phyloP scores from a whole-genome alignment of 2,329 filamentous ascomycete species.

The Escovopsis sp. region DNA sequence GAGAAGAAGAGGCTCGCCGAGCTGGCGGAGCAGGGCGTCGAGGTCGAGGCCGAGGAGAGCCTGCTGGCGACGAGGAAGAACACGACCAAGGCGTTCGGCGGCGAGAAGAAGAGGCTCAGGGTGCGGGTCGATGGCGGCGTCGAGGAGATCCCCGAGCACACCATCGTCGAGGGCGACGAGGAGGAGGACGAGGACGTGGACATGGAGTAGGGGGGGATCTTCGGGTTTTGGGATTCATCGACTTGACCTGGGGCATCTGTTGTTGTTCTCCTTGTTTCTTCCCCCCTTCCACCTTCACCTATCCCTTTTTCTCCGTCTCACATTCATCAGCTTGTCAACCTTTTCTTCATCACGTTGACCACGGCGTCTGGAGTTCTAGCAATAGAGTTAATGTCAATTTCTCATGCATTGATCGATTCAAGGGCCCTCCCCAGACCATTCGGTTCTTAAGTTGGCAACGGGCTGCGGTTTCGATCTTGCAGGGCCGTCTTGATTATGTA shows the following conservation, averaged over 20 bases:
- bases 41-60: conserved; percentile 28
- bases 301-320: background rate
- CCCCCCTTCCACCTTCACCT: no score
- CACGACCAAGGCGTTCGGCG: conserved; percentile 26
- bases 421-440: background rate
- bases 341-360: background rate
- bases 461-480: no score
- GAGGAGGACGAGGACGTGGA: conserved; percentile 13
- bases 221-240: no score
- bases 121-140: conserved; percentile 23
- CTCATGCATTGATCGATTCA: background rate
- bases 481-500: no score
- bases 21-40: conserved; percentile 34
- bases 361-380: conserved; percentile 4
- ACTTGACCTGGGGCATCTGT: no score
- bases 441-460: no score
- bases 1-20: conserved; percentile 46
- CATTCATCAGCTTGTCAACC: conserved; percentile 5
- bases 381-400: conserved; percentile 2
- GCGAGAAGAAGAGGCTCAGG: conserved; percentile 25
- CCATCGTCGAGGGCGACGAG: conserved; percentile 10
- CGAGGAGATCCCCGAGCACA: conserved; percentile 11
- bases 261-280: no score
- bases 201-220: conserved; percentile 12
- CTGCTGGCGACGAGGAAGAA: conserved; percentile 13